Conservation (phyloP, 2,329 filamentous ascomycete genomes). For the Xylaria sp. region DNA sequence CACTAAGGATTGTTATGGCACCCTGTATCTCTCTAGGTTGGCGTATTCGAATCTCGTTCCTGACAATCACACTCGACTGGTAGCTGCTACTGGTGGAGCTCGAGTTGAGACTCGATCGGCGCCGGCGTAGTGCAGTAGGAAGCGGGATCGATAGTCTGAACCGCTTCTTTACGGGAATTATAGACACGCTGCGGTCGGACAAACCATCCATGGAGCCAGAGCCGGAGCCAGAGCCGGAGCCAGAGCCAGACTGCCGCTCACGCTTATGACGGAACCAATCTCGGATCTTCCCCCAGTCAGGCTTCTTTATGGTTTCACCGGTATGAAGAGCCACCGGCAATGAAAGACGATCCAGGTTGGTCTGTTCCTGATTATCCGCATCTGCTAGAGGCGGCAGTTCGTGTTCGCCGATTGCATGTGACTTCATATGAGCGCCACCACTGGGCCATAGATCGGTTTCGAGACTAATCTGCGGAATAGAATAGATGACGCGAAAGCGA, state of each 20-base stretch:
- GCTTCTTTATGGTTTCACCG: background rate
- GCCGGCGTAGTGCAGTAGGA: slow-evolving; percentile 12
- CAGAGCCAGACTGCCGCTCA: background rate
- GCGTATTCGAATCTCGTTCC: background rate
- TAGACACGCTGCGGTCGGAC: background rate
- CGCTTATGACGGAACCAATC: slow-evolving; percentile 12
- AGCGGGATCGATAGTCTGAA: slow-evolving; percentile 13
- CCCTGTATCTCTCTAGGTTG: background rate
- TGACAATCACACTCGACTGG: background rate
- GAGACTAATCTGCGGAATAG: slow-evolving; percentile 24
- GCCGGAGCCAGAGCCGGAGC: background rate
- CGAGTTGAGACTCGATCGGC: background rate
- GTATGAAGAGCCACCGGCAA: background rate
- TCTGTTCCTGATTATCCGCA: background rate
- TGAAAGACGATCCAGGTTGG: background rate
- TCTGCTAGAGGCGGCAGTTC: slow-evolving; percentile 10
- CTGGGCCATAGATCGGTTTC: slow-evolving; percentile 17
- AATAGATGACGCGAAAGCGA: slow-evolving; percentile 28
- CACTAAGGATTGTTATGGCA: background rate
- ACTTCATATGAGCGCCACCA: slow-evolving; percentile 21
- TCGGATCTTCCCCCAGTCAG: background rate
- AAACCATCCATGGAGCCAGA: background rate
- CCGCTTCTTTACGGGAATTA: background rate
- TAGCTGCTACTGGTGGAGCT: slow-evolving; percentile 4
- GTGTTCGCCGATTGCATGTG: slow-evolving; percentile 17